phyloP scores from a whole-genome alignment of 106 monocot species.

The Posidonia australis region DNA sequence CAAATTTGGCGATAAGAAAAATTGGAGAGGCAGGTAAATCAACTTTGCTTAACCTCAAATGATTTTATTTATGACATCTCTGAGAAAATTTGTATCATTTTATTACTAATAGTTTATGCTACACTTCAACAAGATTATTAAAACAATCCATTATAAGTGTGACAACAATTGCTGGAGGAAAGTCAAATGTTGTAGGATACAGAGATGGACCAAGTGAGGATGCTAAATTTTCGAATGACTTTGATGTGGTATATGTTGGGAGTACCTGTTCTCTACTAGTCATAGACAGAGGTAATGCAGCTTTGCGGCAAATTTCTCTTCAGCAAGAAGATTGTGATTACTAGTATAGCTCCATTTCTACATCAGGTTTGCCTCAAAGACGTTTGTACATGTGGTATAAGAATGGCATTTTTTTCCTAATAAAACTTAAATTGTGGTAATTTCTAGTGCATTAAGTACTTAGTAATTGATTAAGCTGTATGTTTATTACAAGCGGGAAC shows the following conservation, averaged over 20 bases:
- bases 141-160: constrained; percentile 69
- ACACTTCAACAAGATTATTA: too few relatives aligned
- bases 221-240: constrained; percentile 90
- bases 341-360: constrained; percentile 49
- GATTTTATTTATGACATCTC: too few relatives aligned
- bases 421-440: too few relatives aligned
- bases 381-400: not conserved
- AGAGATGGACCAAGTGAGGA: constrained; percentile 98
- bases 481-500: too few relatives aligned
- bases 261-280: constrained; percentile 85
- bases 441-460: too few relatives aligned
- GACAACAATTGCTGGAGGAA: constrained; percentile 95
- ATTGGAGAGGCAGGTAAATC: constrained; percentile 72
- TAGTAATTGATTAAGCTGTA: too few relatives aligned
- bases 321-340: constrained; percentile 83
- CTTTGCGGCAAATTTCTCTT: constrained; percentile 83
- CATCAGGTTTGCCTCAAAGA: constrained; percentile 45
- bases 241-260: constrained; percentile 72
- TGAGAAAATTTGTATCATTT: too few relatives aligned
- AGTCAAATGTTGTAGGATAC: constrained; percentile 84
- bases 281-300: constrained; percentile 95
- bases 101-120: too few relatives aligned
- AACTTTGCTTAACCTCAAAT: not conserved
- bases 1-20: constrained; percentile 89
- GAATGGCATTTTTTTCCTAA: too few relatives aligned